Conservation (phyloP, 495 filamentous ascomycete genomes). For the Jackrogersella minutella region DNA sequence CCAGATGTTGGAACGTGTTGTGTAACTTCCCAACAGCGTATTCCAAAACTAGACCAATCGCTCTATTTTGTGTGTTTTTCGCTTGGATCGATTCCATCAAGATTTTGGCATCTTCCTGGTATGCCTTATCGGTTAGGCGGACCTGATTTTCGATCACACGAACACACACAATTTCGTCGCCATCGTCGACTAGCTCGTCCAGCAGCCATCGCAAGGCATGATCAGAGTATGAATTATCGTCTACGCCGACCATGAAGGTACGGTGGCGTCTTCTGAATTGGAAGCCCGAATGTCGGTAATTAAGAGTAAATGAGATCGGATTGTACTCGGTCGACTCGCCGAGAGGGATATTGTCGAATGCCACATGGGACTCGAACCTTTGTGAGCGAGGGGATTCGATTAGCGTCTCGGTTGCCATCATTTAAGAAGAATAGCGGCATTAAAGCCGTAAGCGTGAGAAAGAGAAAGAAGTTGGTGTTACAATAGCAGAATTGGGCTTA, state of each 20-base stretch:
- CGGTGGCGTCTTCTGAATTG: constrained; percentile 82
- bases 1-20: constrained; percentile 91
- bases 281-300: constrained; percentile 89
- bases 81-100: constrained; percentile 79
- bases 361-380: constrained; percentile 74
- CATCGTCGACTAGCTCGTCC: constrained; percentile 94
- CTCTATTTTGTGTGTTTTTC: constrained; percentile 85
- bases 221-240: constrained; percentile 95
- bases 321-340: constrained; percentile 74
- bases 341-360: constrained; percentile 89
- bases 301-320: constrained; percentile 83
- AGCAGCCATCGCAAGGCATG: constrained; percentile 94
- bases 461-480: constrained; percentile 11
- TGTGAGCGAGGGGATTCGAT: constrained; percentile 48
- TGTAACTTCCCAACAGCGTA: constrained; percentile 92
- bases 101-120: constrained; percentile 80
- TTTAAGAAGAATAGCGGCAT: constrained; percentile 4
- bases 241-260: constrained; percentile 92
- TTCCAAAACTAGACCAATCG: constrained; percentile 88
- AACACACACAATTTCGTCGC: constrained; percentile 94
- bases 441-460: background rate
- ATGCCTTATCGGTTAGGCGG: constrained; percentile 76
- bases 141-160: constrained; percentile 88
- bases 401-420: constrained; percentile 54
- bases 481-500: constrained; percentile 5